Evolutionary conservation across 768 basidiomycete species (phyloP).

Genomic region (Agaricus sinodeliciosus): DNA sequence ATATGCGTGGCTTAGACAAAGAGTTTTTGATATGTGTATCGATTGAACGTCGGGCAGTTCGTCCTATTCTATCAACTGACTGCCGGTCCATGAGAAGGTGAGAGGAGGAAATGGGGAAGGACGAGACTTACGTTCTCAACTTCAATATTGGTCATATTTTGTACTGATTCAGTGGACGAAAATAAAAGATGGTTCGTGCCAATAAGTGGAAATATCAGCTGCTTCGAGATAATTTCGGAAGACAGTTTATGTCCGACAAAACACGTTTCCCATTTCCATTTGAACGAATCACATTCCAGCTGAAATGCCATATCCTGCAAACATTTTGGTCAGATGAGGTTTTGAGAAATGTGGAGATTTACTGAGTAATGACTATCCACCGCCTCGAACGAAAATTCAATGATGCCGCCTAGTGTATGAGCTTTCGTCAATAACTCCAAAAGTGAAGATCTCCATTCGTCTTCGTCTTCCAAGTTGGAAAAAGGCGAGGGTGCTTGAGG

Average conservation of each 20-base stretch:
- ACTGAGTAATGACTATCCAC: conserved; percentile 56
- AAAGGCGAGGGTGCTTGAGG: conserved; percentile 21
- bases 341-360: conserved; percentile 14
- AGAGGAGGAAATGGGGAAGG: neutral
- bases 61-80: conserved; percentile 66
- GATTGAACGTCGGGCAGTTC: conserved; percentile 57
- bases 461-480: conserved; percentile 38
- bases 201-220: conserved; percentile 72
- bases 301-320: conserved; percentile 61
- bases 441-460: conserved; percentile 50
- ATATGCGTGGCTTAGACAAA: conserved; percentile 59
- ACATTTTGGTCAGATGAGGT: conserved; percentile 6
- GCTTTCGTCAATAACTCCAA: conserved; percentile 49
- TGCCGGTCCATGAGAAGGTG: conserved; percentile 19
- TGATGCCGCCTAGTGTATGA: conserved; percentile 58
- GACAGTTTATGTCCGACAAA: conserved; percentile 57
- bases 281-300: conserved; percentile 52
- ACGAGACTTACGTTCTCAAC: conserved; percentile 54
- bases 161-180: conserved; percentile 49
- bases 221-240: conserved; percentile 70
- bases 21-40: conserved; percentile 72
- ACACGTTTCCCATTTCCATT: conserved; percentile 78
- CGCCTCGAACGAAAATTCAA: conserved; percentile 53
- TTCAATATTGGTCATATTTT: conserved; percentile 48
- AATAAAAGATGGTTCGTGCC: conserved; percentile 65